These are phyloP conservation scores for Penicillium cataractarum DNA, from an alignment of 495 filamentous ascomycete species.

Conservation along the genomic window DNA sequence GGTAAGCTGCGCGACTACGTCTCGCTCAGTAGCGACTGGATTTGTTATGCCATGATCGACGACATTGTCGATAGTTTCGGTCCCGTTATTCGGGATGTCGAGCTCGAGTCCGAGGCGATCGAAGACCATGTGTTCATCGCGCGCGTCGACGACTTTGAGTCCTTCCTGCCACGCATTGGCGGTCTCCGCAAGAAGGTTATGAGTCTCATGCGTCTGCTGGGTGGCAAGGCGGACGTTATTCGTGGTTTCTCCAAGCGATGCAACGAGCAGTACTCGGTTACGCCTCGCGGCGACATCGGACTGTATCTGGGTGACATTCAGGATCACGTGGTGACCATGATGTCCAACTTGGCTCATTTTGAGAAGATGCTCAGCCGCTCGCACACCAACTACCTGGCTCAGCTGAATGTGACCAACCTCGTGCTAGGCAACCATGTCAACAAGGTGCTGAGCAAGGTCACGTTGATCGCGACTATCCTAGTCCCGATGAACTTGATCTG, in stretches of 20 bases:
- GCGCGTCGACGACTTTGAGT: slow-evolving; percentile 82
- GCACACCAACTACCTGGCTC: slow-evolving; percentile 96
- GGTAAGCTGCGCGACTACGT: slow-evolving; percentile 92
- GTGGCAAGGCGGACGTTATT: slow-evolving; percentile 96
- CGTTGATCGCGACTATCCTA: slow-evolving; percentile 90
- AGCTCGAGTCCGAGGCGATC: slow-evolving; percentile 86
- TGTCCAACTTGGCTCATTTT: slow-evolving; percentile 90
- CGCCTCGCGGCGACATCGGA: slow-evolving; percentile 92
- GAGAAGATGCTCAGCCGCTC: slow-evolving; percentile 95
- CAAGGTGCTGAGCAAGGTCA: slow-evolving; percentile 88
- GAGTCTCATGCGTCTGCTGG: slow-evolving; percentile 86
- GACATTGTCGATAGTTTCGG: slow-evolving; percentile 97
- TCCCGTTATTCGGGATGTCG: slow-evolving; percentile 83
- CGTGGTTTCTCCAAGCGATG: slow-evolving; percentile 97
- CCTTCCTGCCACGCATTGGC: slow-evolving; percentile 86
- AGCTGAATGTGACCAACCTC: slow-evolving; percentile 89
- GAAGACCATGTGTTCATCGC: slow-evolving; percentile 94
- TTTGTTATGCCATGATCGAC: slow-evolving; percentile 98
- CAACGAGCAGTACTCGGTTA: slow-evolving; percentile 94
- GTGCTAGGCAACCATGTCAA: slow-evolving; percentile 80
- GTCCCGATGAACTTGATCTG: slow-evolving; percentile 96
- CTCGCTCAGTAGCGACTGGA: slow-evolving; percentile 92
- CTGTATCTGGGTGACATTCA: slow-evolving; percentile 96
- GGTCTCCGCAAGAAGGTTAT: slow-evolving; percentile 92
- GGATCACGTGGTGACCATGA: slow-evolving; percentile 99